Evolutionary conservation across 345 rosid genomes (phyloP).

Genomic region (Rhizophora apiculata): DNA sequence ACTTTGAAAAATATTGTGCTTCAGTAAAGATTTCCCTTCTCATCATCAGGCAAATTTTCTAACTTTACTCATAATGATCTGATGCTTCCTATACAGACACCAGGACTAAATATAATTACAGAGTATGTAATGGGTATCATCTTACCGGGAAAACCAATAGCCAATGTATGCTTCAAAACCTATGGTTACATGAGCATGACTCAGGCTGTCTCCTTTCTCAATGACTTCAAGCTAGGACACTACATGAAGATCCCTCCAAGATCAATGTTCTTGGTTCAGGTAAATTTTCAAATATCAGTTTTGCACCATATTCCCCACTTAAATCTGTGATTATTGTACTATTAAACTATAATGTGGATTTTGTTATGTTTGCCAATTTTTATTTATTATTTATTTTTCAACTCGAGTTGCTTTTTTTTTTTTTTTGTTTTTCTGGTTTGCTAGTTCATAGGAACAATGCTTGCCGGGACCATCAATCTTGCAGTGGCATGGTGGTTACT

Average conservation of each 20-base stretch:
- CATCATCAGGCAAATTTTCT: background rate
- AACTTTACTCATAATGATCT: background rate
- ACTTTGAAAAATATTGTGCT: background rate
- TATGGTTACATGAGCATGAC: conserved; percentile 89
- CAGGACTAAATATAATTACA: conserved; percentile 82
- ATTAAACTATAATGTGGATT: no score
- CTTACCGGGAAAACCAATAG: conserved; percentile 84
- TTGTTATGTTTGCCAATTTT: no score
- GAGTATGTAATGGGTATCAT: conserved; percentile 86
- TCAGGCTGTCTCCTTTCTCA: conserved; percentile 87
- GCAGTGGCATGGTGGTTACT: conserved; percentile 86
- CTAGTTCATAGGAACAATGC: conserved; percentile 77
- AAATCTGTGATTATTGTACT: background rate
- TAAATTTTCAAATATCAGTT: conserved; percentile 15
- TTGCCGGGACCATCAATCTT: conserved; percentile 78
- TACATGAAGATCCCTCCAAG: conserved; percentile 97
- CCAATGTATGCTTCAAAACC: conserved; percentile 86
- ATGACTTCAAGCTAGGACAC: conserved; percentile 90
- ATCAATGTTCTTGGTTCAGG: conserved; percentile 98
- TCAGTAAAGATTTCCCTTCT: background rate
- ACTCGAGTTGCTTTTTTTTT: background rate
- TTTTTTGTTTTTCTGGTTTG: background rate
- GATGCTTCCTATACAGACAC: conserved; percentile 48
- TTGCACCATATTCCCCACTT: background rate
- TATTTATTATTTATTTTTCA: no score